Conservation (phyloP, 495 filamentous ascomycete species). For the Sabuloglossum arenarium region DNA sequence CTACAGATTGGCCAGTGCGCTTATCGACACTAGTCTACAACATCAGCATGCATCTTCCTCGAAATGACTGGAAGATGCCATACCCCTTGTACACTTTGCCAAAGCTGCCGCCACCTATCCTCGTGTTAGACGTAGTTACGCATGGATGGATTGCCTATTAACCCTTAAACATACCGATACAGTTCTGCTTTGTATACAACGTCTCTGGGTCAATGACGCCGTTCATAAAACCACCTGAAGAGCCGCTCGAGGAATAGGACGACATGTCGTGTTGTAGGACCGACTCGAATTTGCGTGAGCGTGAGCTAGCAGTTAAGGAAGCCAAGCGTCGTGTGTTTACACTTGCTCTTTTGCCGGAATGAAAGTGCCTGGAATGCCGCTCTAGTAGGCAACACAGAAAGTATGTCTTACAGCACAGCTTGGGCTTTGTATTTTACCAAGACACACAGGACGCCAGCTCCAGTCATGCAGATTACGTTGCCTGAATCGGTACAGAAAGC, state of each 20-base stretch:
- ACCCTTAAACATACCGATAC: conserved; percentile 47
- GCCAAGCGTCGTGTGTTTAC: neutral
- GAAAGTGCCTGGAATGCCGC: neutral
- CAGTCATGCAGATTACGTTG: too few species aligned
- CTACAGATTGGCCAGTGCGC: conserved; percentile 64
- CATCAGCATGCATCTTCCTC: neutral
- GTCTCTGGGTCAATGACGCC: conserved; percentile 45
- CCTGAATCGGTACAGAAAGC: neutral
- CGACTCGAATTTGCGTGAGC: too few species aligned
- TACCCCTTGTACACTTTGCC: conserved; percentile 93
- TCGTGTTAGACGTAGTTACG: neutral
- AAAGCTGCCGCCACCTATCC: conserved; percentile 59
- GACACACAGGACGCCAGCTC: neutral
- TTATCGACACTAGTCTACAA: conserved; percentile 45
- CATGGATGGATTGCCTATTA: neutral
- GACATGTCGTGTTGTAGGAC: neutral
- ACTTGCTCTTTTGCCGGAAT: neutral
- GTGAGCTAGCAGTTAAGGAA: too few species aligned
- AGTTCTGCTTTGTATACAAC: conserved; percentile 81
- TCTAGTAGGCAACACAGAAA: neutral
- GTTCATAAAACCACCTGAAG: neutral
- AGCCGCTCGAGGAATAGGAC: neutral
- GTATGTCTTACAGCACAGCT: neutral
- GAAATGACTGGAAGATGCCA: conserved; percentile 4
- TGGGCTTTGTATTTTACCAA: neutral